Evolutionary conservation across 2,329 filamentous ascomycete genomes (phyloP), one percentile per base, ranked within the genome.

Genomic region (Ophiosphaerella narmari): DNA sequence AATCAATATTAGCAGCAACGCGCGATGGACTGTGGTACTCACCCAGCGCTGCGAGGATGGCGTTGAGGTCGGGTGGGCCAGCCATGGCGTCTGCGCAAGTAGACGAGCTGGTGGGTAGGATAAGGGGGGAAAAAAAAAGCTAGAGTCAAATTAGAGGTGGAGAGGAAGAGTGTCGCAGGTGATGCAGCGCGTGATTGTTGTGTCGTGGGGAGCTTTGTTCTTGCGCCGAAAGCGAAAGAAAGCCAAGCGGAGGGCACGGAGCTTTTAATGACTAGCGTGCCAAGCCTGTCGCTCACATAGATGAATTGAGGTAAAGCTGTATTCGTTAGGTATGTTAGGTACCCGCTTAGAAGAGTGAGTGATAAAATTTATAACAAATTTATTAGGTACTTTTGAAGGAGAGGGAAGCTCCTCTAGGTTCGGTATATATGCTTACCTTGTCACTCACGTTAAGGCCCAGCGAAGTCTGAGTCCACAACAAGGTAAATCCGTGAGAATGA

Each of bases 21-120:
- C 13, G 23, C 21, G 34, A 12, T 21, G 18, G 29, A 37, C 12
- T 38, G 13, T 32, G 31, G 41, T 29, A 55, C 68, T 38, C 65
- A 74, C 72, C 71, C 23, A 74, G 63, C 35, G 72, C 72, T 43
- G 68, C 68, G 45, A 74, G 65, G 49, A 74, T 73, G 48, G 71
- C 67, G 53, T 68, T 68, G 40, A 74, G 67, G 50, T 74, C 72
- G 46, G 72, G 69, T 43, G 60, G 57, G 41, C 62, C 70, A 52
- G 68, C 58, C 71, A 74, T 74, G 34, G 56, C 53, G 57, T 48
- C 35, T 46, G 54, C 56, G 52, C 40, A 24, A 8, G 41, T 46
- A 21, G 35, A 33, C 31, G 13, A 46, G n/a, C 16, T 34, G 21
- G 26, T 43, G 37, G 36, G 51, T 48, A n/a, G 40, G 34, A 14